These are phyloP conservation scores for Citrullus mucosospermus DNA, from an alignment of 306 rosid species.

Conservation along the genomic window DNA sequence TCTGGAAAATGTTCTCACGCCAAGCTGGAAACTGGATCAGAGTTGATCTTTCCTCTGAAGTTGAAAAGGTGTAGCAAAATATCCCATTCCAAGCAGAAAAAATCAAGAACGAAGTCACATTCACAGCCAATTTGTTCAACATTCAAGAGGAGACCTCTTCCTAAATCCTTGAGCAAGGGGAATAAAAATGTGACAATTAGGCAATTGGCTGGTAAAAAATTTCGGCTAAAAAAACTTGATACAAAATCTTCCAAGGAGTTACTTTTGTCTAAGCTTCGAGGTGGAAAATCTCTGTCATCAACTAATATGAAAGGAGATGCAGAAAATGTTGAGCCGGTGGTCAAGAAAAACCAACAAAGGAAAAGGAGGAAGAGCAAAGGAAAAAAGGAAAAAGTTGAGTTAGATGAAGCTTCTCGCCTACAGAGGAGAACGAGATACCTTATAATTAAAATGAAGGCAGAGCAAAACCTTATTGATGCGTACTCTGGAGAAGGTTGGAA, in stretches of 20 bases:
- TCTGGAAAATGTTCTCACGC: slow-evolving; percentile 29
- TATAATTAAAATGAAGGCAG: slow-evolving; percentile 63
- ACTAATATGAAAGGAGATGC: slow-evolving; percentile 17
- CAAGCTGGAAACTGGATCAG: slow-evolving; percentile 20
- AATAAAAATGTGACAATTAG: slow-evolving; percentile 18
- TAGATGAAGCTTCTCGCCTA: slow-evolving; percentile 69
- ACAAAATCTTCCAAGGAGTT: slow-evolving; percentile 30
- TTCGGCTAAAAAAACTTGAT: slow-evolving; percentile 9
- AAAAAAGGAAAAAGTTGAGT: slow-evolving; percentile 27
- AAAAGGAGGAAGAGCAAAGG: slow-evolving; percentile 39
- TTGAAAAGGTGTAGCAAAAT: slow-evolving; percentile 24
- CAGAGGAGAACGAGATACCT: slow-evolving; percentile 77
- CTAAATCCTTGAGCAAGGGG: slow-evolving; percentile 24
- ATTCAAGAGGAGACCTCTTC: slow-evolving; percentile 20
- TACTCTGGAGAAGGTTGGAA: slow-evolving; percentile 95
- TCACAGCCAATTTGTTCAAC: slow-evolving; percentile 19
- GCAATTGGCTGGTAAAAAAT: slow-evolving; percentile 18
- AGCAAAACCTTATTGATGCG: slow-evolving; percentile 94
- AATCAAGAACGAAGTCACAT: slow-evolving; percentile 27
- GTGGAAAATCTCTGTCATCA: slow-evolving; percentile 16
- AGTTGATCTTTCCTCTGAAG: slow-evolving; percentile 21
- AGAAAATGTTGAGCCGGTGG: slow-evolving; percentile 23
- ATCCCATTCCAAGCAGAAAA: slow-evolving; percentile 27
- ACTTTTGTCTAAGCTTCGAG: slow-evolving; percentile 21
- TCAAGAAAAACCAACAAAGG: slow-evolving; percentile 21